Conservation (phyloP, 2,329 filamentous ascomycete genomes). For the Pseudonectria foliicola region DNA sequence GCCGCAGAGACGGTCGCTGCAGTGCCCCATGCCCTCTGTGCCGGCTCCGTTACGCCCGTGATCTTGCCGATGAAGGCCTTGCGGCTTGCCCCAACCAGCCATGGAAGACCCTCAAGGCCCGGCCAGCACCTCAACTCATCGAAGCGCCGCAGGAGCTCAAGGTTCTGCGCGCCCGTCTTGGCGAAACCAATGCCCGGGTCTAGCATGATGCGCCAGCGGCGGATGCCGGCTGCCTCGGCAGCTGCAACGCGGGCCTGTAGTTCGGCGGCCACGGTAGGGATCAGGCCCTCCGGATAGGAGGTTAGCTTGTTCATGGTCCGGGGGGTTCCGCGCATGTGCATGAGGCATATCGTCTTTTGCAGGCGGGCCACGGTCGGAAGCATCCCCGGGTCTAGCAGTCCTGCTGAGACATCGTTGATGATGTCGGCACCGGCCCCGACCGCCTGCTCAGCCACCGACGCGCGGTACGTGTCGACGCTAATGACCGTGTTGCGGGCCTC, state of each 20-base stretch:
- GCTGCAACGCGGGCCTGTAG: slow-evolving; percentile 62
- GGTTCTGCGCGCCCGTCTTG: slow-evolving; percentile 73
- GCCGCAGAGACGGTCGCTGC: slow-evolving; percentile 82
- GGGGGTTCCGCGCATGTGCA: slow-evolving; percentile 91
- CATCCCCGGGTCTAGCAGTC: slow-evolving; percentile 73
- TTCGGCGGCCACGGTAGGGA: slow-evolving; percentile 59
- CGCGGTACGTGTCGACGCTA: slow-evolving; percentile 89
- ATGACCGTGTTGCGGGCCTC: slow-evolving; percentile 60
- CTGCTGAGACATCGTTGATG: slow-evolving; percentile 90
- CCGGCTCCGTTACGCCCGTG: slow-evolving; percentile 66
- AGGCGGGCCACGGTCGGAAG: slow-evolving; percentile 69
- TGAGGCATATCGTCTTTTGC: slow-evolving; percentile 72
- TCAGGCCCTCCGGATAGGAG: slow-evolving; percentile 61
- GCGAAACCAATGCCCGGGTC: slow-evolving; percentile 94
- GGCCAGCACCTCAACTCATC: slow-evolving; percentile 57
- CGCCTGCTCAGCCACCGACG: slow-evolving; percentile 70
- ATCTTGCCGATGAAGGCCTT: slow-evolving; percentile 84
- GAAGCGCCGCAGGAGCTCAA: slow-evolving; percentile 66
- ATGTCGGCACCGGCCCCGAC: slow-evolving; percentile 78
- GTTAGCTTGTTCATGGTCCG: slow-evolving; percentile 68
- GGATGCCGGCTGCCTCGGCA: slow-evolving; percentile 73
- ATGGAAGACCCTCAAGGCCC: slow-evolving; percentile 65
- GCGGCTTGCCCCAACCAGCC: slow-evolving; percentile 82
- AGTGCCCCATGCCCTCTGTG: slow-evolving; percentile 73
- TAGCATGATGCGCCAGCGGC: slow-evolving; percentile 88